These are phyloP conservation scores for Cucurbita maxima DNA, from an alignment of 306 rosid species.

Conservation along the genomic window DNA sequence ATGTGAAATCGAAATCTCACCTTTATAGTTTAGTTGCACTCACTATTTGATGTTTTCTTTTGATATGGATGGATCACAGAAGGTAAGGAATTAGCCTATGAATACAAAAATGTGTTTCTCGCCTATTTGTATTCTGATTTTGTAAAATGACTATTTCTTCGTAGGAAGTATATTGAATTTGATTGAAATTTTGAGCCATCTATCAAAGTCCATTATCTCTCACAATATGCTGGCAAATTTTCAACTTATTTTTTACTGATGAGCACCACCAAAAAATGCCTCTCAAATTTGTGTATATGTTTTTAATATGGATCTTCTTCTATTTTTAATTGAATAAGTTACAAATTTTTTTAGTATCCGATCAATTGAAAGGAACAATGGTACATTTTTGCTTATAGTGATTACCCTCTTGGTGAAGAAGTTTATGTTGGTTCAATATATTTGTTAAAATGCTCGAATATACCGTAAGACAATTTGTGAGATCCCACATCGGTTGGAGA, in stretches of 20 bases:
- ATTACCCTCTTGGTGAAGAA: background rate
- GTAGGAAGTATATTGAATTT: background rate
- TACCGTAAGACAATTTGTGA: too few species aligned
- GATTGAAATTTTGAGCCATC: background rate
- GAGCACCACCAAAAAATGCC: background rate
- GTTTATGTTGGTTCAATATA: background rate
- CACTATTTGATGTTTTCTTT: background rate
- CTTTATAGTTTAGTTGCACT: background rate
- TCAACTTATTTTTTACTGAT: background rate
- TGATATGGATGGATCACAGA: background rate
- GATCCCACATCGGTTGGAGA: too few species aligned
- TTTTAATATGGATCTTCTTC: background rate
- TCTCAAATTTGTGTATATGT: background rate
- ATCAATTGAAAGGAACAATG: too few species aligned
- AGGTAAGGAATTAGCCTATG: background rate
- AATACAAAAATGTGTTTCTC: background rate
- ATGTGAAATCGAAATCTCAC: too few species aligned
- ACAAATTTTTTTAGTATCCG: too few species aligned
- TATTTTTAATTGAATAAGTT: background rate
- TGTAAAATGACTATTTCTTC: background rate
- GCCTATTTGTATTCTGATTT: background rate
- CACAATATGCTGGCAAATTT: background rate
- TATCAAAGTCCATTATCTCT: background rate
- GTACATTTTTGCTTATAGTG: background rate
- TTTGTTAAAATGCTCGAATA: background rate